Evolutionary conservation across 768 basidiomycete genomes (phyloP).

Genomic region (Tricholoma bakamatsutake): DNA sequence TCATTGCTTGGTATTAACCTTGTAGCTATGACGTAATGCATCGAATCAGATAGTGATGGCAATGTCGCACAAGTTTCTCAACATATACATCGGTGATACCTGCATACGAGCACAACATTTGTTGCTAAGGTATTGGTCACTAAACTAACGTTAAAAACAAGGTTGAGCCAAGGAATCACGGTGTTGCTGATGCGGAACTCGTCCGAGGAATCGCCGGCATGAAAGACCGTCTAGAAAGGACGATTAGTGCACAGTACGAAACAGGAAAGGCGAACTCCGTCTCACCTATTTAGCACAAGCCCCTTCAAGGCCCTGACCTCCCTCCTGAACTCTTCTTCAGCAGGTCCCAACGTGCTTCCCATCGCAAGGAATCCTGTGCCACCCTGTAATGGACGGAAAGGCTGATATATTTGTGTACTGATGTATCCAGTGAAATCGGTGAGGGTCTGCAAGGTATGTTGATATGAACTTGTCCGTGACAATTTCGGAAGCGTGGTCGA

Average conservation of each 20-base stretch:
- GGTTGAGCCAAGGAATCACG: neutral
- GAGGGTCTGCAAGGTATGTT: conserved; percentile 59
- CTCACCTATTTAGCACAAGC: conserved; percentile 67
- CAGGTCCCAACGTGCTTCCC: conserved; percentile 24
- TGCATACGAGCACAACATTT: too few species aligned
- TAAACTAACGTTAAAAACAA: neutral
- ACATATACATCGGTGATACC: too few species aligned
- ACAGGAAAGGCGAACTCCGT: conserved; percentile 6
- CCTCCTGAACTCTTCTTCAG: conserved; percentile 65
- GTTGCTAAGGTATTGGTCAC: too few species aligned
- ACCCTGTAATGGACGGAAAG: conserved; percentile 30
- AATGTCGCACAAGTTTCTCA: too few species aligned
- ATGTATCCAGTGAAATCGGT: conserved; percentile 77
- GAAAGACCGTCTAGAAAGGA: conserved; percentile 31
- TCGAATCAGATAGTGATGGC: neutral
- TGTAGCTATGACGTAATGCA: conserved; percentile 15
- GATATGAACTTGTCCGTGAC: conserved; percentile 34
- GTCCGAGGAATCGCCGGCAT: conserved; percentile 27
- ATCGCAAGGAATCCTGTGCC: conserved; percentile 23
- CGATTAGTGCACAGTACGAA: neutral
- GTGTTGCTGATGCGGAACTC: conserved; percentile 1
- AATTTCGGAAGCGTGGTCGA: conserved; percentile 31
- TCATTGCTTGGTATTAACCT: neutral
- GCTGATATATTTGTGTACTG: conserved; percentile 63
- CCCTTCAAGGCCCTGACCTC: conserved; percentile 79